Evolutionary conservation across 1,284 basidiomycete genomes (phyloP), one percentile per base, ranked within the genome.

Genomic region (Mycena sp.): DNA sequence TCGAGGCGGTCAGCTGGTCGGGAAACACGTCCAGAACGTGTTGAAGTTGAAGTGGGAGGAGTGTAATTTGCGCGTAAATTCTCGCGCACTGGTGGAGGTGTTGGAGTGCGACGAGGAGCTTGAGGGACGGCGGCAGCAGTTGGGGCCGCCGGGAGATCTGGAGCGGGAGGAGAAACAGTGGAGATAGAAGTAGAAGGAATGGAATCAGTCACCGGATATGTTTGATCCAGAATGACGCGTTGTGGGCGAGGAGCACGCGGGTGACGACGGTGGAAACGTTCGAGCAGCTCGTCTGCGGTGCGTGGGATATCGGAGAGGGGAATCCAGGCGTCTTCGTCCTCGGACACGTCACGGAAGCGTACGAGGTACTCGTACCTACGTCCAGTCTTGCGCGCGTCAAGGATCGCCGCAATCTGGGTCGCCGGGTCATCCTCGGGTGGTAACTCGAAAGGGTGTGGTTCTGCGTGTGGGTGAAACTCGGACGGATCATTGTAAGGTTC

Each of bases 341-440:
- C 54, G 1, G 72, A 68, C 3, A 64, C 50, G 26, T 64, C 54
- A 4, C 64, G 45, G 69, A 69, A 78, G n/a, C 63, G 65, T 4
- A 78, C 69, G 38, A 78, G 67, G 49, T 78, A 79, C 29, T 77
- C 71, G 56, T 69, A 77, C 6, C 69, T 69, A 19, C 67, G 70
- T 6, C 77, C 74, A 37, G 72, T 67, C 28, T 76, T 73, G 25
- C 69, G 71, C 16, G 58, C 68, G 37, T 78, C 73, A 23, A 73
- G 63, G 12, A 76, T 72, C 0, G 62, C 49, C 2, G 67, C 46
- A 53, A 78, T 71, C 3, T 56, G 41, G n/a, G 64, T 52, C 10
- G 55, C 48, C 2, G 68, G 45, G 10, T 73, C 69, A 10, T 54
- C 50, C 4, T 53, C 60, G 26, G 58, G 37, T 32, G 26, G 4